These are phyloP conservation scores for Dothiorella sarmentorum DNA, from an alignment of 2,329 filamentous ascomycete genomes.

Conservation along the genomic window DNA sequence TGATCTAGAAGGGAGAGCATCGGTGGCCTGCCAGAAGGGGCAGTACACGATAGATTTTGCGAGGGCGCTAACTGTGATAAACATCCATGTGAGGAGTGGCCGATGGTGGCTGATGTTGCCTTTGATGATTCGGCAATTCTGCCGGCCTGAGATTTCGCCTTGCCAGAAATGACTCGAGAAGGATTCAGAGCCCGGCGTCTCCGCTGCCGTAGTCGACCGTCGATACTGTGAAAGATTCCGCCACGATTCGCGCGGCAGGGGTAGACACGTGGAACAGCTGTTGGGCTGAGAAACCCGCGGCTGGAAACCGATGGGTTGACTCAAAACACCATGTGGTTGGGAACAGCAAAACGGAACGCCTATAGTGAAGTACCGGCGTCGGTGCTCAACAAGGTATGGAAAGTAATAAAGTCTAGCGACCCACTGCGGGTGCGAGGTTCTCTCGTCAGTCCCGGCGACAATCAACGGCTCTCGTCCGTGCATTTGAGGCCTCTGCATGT, in stretches of 20 bases:
- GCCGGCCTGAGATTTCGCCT: not conserved
- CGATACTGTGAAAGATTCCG: no score
- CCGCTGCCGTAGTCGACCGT: no score
- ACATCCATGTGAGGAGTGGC: no score
- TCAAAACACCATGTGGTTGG: no score
- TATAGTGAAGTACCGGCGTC: no score
- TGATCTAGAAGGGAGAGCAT: not conserved
- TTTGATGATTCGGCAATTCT: not conserved
- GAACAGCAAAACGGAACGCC: no score
- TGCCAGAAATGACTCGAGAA: not conserved
- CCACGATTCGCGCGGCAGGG: no score
- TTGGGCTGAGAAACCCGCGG: no score
- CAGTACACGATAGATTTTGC: not conserved
- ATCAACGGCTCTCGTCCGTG: conserved; percentile 2
- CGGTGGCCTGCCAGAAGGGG: not conserved
- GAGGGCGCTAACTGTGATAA: not conserved
- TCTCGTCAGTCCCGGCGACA: not conserved
- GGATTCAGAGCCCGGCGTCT: not conserved
- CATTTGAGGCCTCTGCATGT: not conserved
- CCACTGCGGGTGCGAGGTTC: not conserved
- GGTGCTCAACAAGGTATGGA: not conserved
- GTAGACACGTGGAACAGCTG: no score
- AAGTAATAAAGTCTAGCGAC: not conserved
- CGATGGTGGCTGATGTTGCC: not conserved
- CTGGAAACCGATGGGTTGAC: no score